These are phyloP conservation scores for Diaporthe ilicicola DNA, from an alignment of 2,329 filamentous ascomycete genomes.

Conservation along the genomic window DNA sequence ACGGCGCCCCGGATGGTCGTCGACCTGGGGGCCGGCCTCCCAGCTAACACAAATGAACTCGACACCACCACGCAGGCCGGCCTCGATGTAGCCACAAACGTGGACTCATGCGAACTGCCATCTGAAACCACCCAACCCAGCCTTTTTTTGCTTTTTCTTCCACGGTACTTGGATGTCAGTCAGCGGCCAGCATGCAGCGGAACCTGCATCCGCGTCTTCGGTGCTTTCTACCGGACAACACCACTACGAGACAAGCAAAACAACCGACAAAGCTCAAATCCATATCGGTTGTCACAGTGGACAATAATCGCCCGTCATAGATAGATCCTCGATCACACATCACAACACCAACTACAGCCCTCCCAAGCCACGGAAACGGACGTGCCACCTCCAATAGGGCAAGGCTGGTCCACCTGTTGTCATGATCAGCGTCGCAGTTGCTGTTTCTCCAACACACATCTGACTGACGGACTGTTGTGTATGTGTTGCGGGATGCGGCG, in stretches of 20 bases:
- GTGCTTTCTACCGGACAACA: background rate
- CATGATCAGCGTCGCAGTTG: conserved; percentile 19
- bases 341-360: background rate
- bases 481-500: background rate
- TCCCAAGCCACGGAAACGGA: background rate
- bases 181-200: conserved; percentile 12
- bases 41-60: conserved; percentile 7
- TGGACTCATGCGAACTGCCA: conserved; percentile 11
- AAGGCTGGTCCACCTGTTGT: background rate
- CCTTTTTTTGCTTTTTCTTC: background rate
- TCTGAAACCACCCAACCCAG: conserved; percentile 7
- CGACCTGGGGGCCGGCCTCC: background rate
- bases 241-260: background rate
- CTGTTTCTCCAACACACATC: background rate
- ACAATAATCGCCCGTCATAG: background rate
- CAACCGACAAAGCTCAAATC: background rate
- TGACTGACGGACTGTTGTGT: background rate
- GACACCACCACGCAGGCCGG: conserved; percentile 1
- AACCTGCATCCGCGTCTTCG: conserved; percentile 11
- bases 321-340: background rate
- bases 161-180: background rate
- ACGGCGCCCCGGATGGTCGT: background rate
- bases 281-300: background rate
- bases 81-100: conserved; percentile 18
- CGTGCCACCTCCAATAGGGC: background rate